Evolutionary conservation across 768 basidiomycete genomes (phyloP).

Genomic region (Dentipellis sp.): DNA sequence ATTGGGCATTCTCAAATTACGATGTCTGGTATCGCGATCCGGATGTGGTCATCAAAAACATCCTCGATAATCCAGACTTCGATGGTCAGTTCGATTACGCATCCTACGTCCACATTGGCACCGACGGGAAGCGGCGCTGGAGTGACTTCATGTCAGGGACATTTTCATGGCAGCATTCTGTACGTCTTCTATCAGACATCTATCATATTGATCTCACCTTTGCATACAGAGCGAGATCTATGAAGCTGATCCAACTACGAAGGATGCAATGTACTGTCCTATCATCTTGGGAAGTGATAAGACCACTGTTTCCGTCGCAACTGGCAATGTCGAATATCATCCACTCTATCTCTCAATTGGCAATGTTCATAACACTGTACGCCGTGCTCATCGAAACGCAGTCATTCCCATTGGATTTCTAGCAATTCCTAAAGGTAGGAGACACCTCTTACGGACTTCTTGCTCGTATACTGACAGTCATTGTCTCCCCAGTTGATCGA

Average conservation of each 20-base stretch:
- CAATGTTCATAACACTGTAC: neutral
- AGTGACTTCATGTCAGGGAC: neutral
- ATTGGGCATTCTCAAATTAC: neutral
- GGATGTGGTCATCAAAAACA: neutral
- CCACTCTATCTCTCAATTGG: neutral
- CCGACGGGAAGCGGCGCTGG: neutral
- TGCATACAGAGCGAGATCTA: neutral
- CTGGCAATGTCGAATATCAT: neutral
- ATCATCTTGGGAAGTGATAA: conserved; percentile 1
- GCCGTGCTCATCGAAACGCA: neutral
- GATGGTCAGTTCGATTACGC: neutral
- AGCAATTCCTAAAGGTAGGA: neutral
- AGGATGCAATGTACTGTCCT: neutral
- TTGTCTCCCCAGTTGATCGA: neutral
- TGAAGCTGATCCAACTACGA: neutral
- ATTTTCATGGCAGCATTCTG: neutral
- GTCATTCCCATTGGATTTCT: neutral
- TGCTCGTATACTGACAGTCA: neutral
- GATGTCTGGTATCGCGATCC: neutral
- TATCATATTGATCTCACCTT: neutral
- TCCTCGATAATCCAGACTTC: neutral
- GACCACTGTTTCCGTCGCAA: neutral
- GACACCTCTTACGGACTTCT: neutral
- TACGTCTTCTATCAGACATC: no score
- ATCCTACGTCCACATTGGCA: neutral